These are phyloP conservation scores for Lactifluus volemus DNA, from an alignment of 768 basidiomycete genomes.

Conservation along the genomic window DNA sequence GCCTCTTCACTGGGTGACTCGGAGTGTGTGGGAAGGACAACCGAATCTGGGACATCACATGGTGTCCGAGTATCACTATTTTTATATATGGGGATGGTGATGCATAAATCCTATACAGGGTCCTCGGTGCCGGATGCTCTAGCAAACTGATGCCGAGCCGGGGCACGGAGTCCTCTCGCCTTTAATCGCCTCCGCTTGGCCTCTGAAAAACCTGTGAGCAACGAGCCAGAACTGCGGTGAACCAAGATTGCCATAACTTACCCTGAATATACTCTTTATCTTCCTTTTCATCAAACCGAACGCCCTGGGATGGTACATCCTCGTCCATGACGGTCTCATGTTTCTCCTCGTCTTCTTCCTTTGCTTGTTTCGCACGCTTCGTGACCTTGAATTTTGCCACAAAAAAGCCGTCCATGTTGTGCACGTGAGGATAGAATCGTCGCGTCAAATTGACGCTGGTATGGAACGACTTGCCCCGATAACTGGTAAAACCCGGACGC, in stretches of 20 bases:
- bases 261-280: conserved; percentile 66
- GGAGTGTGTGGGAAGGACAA: neutral
- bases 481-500: conserved; percentile 81
- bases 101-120: neutral
- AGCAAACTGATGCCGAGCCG: conserved; percentile 36
- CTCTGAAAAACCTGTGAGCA: conserved; percentile 33
- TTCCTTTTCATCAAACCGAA: conserved; percentile 30
- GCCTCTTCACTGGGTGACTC: neutral
- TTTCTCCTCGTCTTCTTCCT: conserved; percentile 25
- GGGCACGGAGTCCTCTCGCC: conserved; percentile 62
- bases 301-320: conserved; percentile 22
- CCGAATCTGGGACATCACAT: neutral
- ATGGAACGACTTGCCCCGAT: conserved; percentile 85
- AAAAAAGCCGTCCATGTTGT: conserved; percentile 99
- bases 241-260: conserved; percentile 30
- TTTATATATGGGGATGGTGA: neutral
- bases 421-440: conserved; percentile 92
- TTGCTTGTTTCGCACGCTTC: conserved; percentile 50
- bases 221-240: neutral
- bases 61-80: neutral
- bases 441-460: conserved; percentile 72
- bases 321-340: conserved; percentile 23
- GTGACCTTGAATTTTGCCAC: conserved; percentile 98
- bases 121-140: conserved; percentile 16
- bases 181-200: conserved; percentile 69